phyloP scores from a whole-genome alignment of 1,139 yeast genomes.

The Yamadazyma spencermartinsiae region DNA sequence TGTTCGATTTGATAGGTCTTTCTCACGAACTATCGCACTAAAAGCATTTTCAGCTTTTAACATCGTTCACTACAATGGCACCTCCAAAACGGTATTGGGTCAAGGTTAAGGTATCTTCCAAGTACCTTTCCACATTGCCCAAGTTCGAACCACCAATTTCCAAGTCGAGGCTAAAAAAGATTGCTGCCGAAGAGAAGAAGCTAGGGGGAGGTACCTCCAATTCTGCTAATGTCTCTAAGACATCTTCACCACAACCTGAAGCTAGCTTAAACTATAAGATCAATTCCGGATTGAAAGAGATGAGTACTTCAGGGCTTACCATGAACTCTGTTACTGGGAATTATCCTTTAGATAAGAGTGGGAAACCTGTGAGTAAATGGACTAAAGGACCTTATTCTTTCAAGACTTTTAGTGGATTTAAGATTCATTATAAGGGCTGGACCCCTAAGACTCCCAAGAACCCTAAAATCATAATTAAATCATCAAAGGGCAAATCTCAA shows the following conservation, averaged over 20 bases:
- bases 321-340: conserved; percentile 34
- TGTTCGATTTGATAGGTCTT: too few relatives aligned
- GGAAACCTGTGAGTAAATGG: conserved; percentile 55
- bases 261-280: conserved; percentile 25
- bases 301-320: conserved; percentile 44
- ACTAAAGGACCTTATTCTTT: conserved; percentile 43
- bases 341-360: conserved; percentile 46
- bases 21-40: too few relatives aligned
- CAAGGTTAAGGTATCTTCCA: conserved; percentile 31
- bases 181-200: conserved; percentile 30
- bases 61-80: conserved; percentile 21
- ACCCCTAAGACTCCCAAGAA: background rate
- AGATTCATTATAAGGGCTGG: conserved; percentile 33
- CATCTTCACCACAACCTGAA: conserved; percentile 19
- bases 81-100: conserved; percentile 36
- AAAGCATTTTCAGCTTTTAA: conserved; percentile 1
- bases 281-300: conserved; percentile 43
- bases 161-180: conserved; percentile 31
- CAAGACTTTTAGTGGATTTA: conserved; percentile 63
- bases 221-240: conserved; percentile 10
- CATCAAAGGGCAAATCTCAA: background rate
- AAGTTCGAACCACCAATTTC: conserved; percentile 32
- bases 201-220: conserved; percentile 14
- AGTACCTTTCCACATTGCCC: conserved; percentile 36
- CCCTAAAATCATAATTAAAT: background rate